phyloP scores from a whole-genome alignment of 768 basidiomycete species.

The Hydnomerulius pinastri region DNA sequence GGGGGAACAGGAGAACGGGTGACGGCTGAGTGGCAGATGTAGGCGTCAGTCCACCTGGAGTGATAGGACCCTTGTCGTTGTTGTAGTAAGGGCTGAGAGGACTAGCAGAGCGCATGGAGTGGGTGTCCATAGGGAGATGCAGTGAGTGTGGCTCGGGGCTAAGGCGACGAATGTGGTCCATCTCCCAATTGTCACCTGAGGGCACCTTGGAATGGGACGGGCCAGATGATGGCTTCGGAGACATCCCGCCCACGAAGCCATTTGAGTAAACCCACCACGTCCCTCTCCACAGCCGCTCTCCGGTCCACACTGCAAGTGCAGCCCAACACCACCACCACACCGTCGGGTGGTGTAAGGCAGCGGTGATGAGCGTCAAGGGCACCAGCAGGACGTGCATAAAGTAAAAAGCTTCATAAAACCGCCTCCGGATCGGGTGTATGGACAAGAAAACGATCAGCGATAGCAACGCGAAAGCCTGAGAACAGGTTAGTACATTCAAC shows the following conservation, averaged over 20 bases:
- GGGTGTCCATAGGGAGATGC: constrained; percentile 3
- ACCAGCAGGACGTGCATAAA: constrained; percentile 62
- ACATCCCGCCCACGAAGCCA: constrained; percentile 42
- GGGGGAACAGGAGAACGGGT: neutral
- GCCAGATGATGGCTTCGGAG: neutral
- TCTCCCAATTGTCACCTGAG: constrained; percentile 26
- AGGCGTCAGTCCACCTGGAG: constrained; percentile 1
- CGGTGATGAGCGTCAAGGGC: constrained; percentile 57
- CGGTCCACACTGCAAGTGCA: constrained; percentile 61
- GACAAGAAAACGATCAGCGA: constrained; percentile 56
- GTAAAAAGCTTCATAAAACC: constrained; percentile 68
- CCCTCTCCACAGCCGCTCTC: constrained; percentile 60
- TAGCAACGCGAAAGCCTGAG: constrained; percentile 56
- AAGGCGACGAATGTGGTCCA: constrained; percentile 14
- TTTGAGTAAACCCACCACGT: constrained; percentile 62
- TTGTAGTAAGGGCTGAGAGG: constrained; percentile 26
- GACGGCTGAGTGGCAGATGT: neutral
- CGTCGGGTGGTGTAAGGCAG: constrained; percentile 68
- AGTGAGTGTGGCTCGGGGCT: constrained; percentile 5
- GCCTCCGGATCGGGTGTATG: constrained; percentile 48
- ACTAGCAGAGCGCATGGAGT: constrained; percentile 16
- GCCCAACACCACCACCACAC: constrained; percentile 70
- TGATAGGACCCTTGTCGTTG: constrained; percentile 4
- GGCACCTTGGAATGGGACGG: constrained; percentile 1
- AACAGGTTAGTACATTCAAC: constrained; percentile 2